Base-by-base conservation (phyloP, 345 rosid species). In the Citrus unshiu region DNA sequence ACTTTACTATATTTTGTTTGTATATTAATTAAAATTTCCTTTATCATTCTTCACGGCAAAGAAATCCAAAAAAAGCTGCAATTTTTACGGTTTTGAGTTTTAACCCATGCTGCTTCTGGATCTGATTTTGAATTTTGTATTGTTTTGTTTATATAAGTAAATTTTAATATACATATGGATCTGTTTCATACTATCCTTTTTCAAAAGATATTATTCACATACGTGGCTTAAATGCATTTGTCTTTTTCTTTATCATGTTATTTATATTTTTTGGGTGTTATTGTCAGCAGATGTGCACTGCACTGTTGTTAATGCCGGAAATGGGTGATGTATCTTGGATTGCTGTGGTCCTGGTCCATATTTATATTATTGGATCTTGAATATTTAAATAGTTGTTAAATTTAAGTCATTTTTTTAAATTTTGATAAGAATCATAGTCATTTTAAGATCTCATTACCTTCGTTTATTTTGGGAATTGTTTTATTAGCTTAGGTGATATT, bases 281-380 rank as follows among this genome's bases (percentile, higher is more conserved):
- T 25, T 58, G 21, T 43, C 65, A 19, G 54, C 35, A 10, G 39
- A 25, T 27, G 77, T 10, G 58, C 37, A 19, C 2, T 76, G 32
- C 72, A 76, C 43, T 18, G 58, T 19, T 54, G 58, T 37, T 75
- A 37, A 2, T 7, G 8, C 4, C 32, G n/a, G 43, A 66, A 54
- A 27, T 43, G 62, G 22, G 22, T 54, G 61, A 14, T 68, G 63
- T 10, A 24, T 12, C 21, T 59, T 72, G 6, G 64, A 22, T 72
- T 30, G 76, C 14, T 34, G 24, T 73, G n/a, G 65, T 70, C 56
- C 66, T 73, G 35, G 65, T 70, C 35, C 76, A 58, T 73, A 16
- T 58, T 58, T 73, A 57, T n/a, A 57, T 58, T 22, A 57, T 70
- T 49, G 5, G 6, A 35, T 19, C 7, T 73, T 8, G 19, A 73